These are phyloP conservation scores for Exophiala sp. DNA, from an alignment of 2,329 filamentous ascomycete genomes.

Conservation along the genomic window DNA sequence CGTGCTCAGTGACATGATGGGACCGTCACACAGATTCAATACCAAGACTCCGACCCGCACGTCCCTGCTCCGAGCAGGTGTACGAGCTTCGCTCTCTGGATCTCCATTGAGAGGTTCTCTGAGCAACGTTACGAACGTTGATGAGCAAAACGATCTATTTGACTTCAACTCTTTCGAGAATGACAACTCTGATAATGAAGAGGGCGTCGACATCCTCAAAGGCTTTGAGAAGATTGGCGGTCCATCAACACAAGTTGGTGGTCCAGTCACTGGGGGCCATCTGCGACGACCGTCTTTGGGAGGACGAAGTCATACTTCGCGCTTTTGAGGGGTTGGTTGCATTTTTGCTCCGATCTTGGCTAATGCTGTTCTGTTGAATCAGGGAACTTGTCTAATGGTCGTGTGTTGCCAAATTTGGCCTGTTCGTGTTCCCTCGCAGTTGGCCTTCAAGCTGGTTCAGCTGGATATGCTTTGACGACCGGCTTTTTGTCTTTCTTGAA, in stretches of 20 bases:
- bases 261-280: slow-evolving; percentile 7
- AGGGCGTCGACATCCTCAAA: slow-evolving; percentile 41
- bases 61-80: slow-evolving; percentile 29
- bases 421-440: not conserved
- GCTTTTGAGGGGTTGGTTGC: slow-evolving; percentile 17
- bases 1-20: slow-evolving; percentile 44
- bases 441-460: not conserved
- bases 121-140: slow-evolving; percentile 30
- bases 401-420: not conserved
- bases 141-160: slow-evolving; percentile 42
- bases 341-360: slow-evolving; percentile 5
- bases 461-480: not conserved
- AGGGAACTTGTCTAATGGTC: not conserved
- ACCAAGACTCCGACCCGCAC: slow-evolving; percentile 35
- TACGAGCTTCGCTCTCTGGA: slow-evolving; percentile 16
- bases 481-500: not conserved
- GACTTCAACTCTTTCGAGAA: slow-evolving; percentile 44
- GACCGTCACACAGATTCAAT: slow-evolving; percentile 35
- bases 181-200: slow-evolving; percentile 39
- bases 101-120: slow-evolving; percentile 28
- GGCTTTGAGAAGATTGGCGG: slow-evolving; percentile 44
- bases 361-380: not conserved
- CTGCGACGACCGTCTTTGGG: slow-evolving; percentile 19
- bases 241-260: slow-evolving; percentile 6
- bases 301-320: slow-evolving; percentile 24